These are phyloP conservation scores for Beauveria medogensis DNA, from an alignment of 2,329 filamentous ascomycete species.

Conservation along the genomic window DNA sequence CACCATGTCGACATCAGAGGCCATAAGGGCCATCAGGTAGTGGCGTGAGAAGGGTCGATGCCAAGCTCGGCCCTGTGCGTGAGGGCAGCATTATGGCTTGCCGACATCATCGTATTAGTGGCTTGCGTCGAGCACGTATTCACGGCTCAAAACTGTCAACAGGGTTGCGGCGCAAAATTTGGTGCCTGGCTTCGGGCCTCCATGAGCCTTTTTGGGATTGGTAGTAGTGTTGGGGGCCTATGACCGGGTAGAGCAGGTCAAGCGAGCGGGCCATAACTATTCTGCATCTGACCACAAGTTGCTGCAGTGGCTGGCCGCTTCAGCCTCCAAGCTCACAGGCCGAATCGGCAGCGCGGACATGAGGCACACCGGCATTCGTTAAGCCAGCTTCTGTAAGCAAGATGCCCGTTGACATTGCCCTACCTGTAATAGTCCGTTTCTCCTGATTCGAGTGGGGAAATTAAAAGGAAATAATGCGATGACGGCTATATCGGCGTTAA, in stretches of 20 bases:
- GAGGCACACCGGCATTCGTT: background rate
- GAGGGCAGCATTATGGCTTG: background rate
- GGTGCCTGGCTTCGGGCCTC: background rate
- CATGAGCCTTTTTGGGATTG: background rate
- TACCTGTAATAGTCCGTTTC: background rate
- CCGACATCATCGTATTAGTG: background rate
- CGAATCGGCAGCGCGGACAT: background rate
- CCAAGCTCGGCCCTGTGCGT: background rate
- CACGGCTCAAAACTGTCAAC: background rate
- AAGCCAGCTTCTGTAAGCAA: no score
- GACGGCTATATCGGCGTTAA: background rate
- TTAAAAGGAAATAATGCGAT: background rate
- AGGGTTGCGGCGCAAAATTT: background rate
- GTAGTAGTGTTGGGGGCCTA: background rate
- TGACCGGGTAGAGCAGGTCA: background rate
- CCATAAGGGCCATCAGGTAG: background rate
- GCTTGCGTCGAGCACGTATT: background rate
- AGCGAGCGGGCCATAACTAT: background rate
- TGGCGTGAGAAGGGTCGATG: constrained; percentile 1
- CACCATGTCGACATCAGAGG: background rate
- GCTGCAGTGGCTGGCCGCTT: background rate
- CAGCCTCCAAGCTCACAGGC: background rate
- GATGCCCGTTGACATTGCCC: background rate
- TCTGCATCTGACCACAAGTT: background rate
- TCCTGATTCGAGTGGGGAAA: background rate